Base-by-base conservation (phyloP, 179 eudicot species). In the Spinacia oleracea region DNA sequence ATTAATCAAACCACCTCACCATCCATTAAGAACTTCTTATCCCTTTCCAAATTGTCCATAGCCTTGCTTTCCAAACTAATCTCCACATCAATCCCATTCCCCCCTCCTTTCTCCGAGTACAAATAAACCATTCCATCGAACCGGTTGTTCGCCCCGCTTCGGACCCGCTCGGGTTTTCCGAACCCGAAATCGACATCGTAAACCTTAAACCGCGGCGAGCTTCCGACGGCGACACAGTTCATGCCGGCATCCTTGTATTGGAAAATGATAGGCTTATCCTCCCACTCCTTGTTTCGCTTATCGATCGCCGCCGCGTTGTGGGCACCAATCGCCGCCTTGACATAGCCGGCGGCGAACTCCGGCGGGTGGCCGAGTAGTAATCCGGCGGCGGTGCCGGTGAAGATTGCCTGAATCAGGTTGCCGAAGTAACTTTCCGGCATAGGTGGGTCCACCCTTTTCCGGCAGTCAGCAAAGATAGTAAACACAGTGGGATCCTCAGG, bases 101-200 rank as follows among this genome's bases (percentile, higher is more conserved):
- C 99, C 3, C 98, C 99, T 34, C 73, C 82, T 82, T 91, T 96
- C 53, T 89, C 97, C 10, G 86, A 92, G 80, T 93, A 96, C 84
- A 96, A 79, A 82, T 93, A 93, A 63, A 96, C 92, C 99, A 96
- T 96, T 58, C 99, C 99, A 59, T 96, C 98, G 77, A 96, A 96
- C 86, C 96, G 79, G 80, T 96, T 96, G 70, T 96, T 96, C 23
- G 80, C 67, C 51, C 99, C 99, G 63, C 98, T 93, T 80, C 99
- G 79, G 12, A 96, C 99, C 46, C 89, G 85, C 79, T 92, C 97
- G 21, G 99, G 96, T 68, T 77, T 77, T 31, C 98, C 99, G 46
- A 83, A 92, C 74, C 99, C 99, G 77, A 91, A 96, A 66, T 96
- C 98, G 74, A 96, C 89, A 4, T 96, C 96, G 73, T 96, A 96